phyloP scores from a whole-genome alignment of 2,329 filamentous ascomycete genomes.

The Aspergillus sp. region DNA sequence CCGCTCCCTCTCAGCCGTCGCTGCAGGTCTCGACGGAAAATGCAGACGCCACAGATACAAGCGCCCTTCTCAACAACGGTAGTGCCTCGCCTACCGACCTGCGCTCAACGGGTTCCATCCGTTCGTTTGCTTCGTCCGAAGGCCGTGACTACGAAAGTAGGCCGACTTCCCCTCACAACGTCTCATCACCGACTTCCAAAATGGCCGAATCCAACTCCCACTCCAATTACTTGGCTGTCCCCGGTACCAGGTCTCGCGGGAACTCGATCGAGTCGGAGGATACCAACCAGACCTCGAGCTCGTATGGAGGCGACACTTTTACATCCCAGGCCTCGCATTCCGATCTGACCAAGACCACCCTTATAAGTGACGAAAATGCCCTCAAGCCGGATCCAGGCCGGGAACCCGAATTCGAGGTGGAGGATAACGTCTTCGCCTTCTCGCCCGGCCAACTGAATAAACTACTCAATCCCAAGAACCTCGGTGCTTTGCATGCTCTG shows the following conservation, averaged over 20 bases:
- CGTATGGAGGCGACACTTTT: conserved; percentile 52
- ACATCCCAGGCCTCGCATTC: conserved; percentile 42
- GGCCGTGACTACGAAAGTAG: conserved; percentile 51
- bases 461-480: conserved; percentile 73
- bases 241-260: conserved; percentile 57
- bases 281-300: conserved; percentile 47
- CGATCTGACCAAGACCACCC: conserved; percentile 40
- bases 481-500: conserved; percentile 68
- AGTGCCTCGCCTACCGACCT: conserved; percentile 45
- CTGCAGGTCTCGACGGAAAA: conserved; percentile 35
- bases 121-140: conserved; percentile 55
- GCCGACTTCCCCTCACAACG: conserved; percentile 63
- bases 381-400: conserved; percentile 66
- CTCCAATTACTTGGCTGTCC: conserved; percentile 58
- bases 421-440: conserved; percentile 68
- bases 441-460: conserved; percentile 70
- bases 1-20: conserved; percentile 30
- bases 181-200: conserved; percentile 57
- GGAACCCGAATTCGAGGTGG: conserved; percentile 63
- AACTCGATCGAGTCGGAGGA: conserved; percentile 62
- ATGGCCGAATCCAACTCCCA: conserved; percentile 46
- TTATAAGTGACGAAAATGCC: conserved; percentile 59
- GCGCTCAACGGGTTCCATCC: conserved; percentile 49
- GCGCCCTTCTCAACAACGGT: conserved; percentile 23
- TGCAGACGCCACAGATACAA: conserved; percentile 25